A percentile compares a stretch with the other conserved stretches of the same genome.
These are phyloP conservation scores for Elaphomyces granulatus DNA, from an alignment of 495 filamentous ascomycete species.

Conservation along the genomic window DNA sequence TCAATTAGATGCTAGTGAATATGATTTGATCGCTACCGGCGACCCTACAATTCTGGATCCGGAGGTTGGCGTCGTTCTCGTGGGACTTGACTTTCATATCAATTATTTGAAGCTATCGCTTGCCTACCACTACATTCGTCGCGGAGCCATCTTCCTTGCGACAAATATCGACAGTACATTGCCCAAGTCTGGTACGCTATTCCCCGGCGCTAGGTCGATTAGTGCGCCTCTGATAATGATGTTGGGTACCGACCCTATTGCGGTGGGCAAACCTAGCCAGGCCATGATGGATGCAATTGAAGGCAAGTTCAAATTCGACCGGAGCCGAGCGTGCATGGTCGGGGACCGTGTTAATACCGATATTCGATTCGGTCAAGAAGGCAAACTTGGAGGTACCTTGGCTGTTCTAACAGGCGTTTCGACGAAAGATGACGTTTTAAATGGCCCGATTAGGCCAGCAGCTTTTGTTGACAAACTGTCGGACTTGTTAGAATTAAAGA, in stretches of 20 bases:
- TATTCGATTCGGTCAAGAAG: conserved; percentile 89
- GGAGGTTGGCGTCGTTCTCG: conserved; percentile 77
- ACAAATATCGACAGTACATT: conserved; percentile 87
- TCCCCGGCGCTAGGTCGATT: conserved; percentile 81
- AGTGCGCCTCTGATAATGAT: conserved; percentile 68
- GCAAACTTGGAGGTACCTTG: conserved; percentile 78
- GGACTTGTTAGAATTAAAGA: conserved; percentile 42
- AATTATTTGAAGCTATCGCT: conserved; percentile 83
- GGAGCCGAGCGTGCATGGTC: conserved; percentile 82
- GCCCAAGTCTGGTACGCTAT: conserved; percentile 62
- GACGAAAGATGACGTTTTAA: conserved; percentile 65
- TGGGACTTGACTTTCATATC: conserved; percentile 80
- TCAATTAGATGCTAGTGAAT: conserved; percentile 67
- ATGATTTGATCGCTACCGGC: conserved; percentile 56
- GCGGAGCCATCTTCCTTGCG: conserved; percentile 77
- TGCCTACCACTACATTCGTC: conserved; percentile 71
- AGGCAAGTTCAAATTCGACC: conserved; percentile 82
- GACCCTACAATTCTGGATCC: conserved; percentile 55
- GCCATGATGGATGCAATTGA: conserved; percentile 99
- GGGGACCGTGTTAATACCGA: conserved; percentile 91
- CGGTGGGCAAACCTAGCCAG: conserved; percentile 87
- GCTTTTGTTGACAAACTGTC: conserved; percentile 73
- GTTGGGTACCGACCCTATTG: conserved; percentile 50
- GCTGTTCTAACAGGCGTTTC: conserved; percentile 83
- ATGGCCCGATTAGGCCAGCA: conserved; percentile 52